Evolutionary conservation across 352 stramenopile genomes (phyloP).

Genomic region (Blastocystis sp.): DNA sequence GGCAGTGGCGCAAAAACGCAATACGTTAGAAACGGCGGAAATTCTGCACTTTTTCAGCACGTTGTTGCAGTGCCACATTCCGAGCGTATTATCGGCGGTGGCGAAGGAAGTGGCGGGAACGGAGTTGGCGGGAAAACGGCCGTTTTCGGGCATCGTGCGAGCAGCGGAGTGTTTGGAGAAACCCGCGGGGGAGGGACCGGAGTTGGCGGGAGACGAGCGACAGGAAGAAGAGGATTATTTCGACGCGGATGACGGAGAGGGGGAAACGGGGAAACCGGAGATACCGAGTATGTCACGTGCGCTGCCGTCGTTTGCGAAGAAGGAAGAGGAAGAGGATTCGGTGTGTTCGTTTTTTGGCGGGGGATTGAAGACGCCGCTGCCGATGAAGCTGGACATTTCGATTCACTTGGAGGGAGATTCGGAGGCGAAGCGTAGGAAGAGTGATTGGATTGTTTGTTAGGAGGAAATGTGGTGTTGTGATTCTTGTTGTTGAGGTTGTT

Average conservation of each 20-base stretch:
- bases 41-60: neutral
- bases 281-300: neutral
- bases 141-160: neutral
- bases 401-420: neutral
- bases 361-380: neutral
- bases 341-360: constrained; percentile 18
- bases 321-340: neutral
- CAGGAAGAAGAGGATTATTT: constrained; percentile 12
- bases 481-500: no score
- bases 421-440: neutral
- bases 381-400: neutral
- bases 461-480: no score
- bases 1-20: neutral
- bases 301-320: neutral
- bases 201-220: neutral
- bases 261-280: neutral
- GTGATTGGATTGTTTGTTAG: no score
- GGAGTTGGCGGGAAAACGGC: neutral
- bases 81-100: neutral
- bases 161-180: neutral
- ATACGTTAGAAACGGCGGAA: neutral
- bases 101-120: neutral
- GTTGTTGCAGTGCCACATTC: neutral
- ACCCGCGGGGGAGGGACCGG: neutral
- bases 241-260: neutral